phyloP scores from a whole-genome alignment of 176 grass and related monocot species.

The Oryza glaberrima region DNA sequence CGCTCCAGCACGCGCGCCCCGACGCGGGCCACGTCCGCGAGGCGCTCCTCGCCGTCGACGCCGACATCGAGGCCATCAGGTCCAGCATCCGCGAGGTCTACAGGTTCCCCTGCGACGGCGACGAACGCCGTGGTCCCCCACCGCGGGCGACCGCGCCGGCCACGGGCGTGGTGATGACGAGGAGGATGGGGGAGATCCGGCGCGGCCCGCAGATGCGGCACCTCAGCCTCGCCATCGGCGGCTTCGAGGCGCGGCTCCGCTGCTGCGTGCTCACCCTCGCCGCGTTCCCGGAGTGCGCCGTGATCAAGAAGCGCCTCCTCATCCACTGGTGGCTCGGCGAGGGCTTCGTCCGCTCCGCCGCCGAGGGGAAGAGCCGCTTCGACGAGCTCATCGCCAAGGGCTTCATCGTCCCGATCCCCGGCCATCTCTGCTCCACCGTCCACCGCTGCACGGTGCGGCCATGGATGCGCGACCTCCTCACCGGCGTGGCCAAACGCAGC shows the following conservation, averaged over 20 bases:
- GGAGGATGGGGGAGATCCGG: background rate
- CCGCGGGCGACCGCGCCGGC: too few species aligned
- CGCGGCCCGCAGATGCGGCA: conserved; percentile 20
- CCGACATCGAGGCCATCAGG: background rate
- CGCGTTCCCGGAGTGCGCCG: conserved; percentile 43
- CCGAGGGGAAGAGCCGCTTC: conserved; percentile 23
- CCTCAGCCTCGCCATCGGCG: conserved; percentile 10
- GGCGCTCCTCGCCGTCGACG: background rate
- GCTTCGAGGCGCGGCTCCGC: conserved; percentile 7
- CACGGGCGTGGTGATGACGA: background rate
- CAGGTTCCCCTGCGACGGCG: background rate
- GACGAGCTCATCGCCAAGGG: conserved; percentile 38
- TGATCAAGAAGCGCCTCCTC: conserved; percentile 52
- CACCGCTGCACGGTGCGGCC: conserved; percentile 41
- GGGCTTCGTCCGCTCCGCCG: conserved; percentile 26
- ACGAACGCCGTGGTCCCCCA: too few species aligned
- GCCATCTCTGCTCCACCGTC: background rate
- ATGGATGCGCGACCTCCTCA: conserved; percentile 26
- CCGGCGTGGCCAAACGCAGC: conserved; percentile 10
- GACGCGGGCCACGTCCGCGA: background rate
- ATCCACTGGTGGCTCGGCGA: conserved; percentile 66
- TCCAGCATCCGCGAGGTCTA: background rate
- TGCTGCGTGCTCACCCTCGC: conserved; percentile 49
- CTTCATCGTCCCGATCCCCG: conserved; percentile 2
- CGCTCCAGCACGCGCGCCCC: background rate